Percentiles rank a stretch among this genome's conserved stretches.
These are phyloP conservation scores for Penicillium riverlandense DNA, from an alignment of 495 filamentous ascomycete species.

Conservation along the genomic window DNA sequence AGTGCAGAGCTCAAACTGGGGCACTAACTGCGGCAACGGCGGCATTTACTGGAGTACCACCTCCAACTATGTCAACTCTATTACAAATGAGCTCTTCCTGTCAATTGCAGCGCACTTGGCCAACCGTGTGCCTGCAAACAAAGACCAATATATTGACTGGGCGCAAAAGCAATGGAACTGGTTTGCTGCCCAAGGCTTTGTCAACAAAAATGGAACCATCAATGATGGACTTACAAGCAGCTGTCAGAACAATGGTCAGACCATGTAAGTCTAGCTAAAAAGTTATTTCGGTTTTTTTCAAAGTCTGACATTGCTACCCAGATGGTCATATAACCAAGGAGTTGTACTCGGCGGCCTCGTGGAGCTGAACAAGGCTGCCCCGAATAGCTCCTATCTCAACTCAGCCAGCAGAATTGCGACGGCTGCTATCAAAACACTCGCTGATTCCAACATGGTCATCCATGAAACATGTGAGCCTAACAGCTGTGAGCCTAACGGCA, in stretches of 20 bases:
- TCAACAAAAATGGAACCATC: slow-evolving; percentile 57
- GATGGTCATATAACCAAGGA: slow-evolving; percentile 77
- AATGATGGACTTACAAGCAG: slow-evolving; percentile 60
- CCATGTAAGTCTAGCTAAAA: slow-evolving; percentile 23
- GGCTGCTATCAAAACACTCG: slow-evolving; percentile 50
- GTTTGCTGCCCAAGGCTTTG: slow-evolving; percentile 60
- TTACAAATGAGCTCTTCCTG: slow-evolving; percentile 71
- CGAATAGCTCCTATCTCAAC: slow-evolving; percentile 43
- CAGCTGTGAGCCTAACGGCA: slow-evolving; percentile 49
- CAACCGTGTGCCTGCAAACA: slow-evolving; percentile 48
- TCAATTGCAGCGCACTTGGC: slow-evolving; percentile 65
- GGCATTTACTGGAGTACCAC: slow-evolving; percentile 67
- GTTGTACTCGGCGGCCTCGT: slow-evolving; percentile 67
- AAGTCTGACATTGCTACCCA: slow-evolving; percentile 1
- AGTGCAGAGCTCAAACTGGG: slow-evolving; percentile 36
- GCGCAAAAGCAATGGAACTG: slow-evolving; percentile 58
- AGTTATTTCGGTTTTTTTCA: neutral
- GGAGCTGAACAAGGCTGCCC: slow-evolving; percentile 52
- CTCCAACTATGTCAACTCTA: slow-evolving; percentile 56
- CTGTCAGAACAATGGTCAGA: slow-evolving; percentile 59
- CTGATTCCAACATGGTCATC: slow-evolving; percentile 47
- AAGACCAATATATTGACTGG: slow-evolving; percentile 47
- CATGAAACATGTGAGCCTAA: slow-evolving; percentile 59
- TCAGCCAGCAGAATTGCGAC: slow-evolving; percentile 58
- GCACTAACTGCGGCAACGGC: slow-evolving; percentile 32